phyloP scores from a whole-genome alignment of 2,329 filamentous ascomycete genomes.

The Fusarium mundagurra region DNA sequence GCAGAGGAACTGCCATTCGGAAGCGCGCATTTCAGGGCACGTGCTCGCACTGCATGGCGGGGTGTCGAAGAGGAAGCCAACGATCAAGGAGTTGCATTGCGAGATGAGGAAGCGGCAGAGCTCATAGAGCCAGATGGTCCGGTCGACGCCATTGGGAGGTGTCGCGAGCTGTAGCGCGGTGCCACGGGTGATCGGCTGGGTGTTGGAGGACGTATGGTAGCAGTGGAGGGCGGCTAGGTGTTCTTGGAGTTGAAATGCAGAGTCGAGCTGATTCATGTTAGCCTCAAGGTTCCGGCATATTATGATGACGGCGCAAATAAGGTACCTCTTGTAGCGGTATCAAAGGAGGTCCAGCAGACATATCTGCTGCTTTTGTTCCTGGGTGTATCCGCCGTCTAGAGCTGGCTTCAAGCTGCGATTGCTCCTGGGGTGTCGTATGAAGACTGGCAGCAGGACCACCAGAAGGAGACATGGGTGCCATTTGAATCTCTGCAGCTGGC shows the following conservation, averaged over 20 bases:
- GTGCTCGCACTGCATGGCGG: slow-evolving; percentile 89
- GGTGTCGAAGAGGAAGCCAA: slow-evolving; percentile 90
- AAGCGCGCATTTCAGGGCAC: slow-evolving; percentile 97
- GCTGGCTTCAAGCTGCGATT: slow-evolving; percentile 74
- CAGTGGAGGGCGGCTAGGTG: slow-evolving; percentile 94
- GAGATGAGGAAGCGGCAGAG: slow-evolving; percentile 95
- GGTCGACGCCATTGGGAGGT: slow-evolving; percentile 83
- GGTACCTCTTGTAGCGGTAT: slow-evolving; percentile 83
- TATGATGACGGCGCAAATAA: slow-evolving; percentile 24
- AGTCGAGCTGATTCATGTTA: slow-evolving; percentile 77
- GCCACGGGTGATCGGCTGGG: slow-evolving; percentile 77
- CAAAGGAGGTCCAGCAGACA: slow-evolving; percentile 90
- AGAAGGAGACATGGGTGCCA: slow-evolving; percentile 80
- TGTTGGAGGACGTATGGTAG: slow-evolving; percentile 75
- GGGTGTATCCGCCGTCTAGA: slow-evolving; percentile 88
- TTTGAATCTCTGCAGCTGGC: slow-evolving; percentile 93
- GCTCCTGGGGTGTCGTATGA: slow-evolving; percentile 70
- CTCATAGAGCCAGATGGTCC: slow-evolving; percentile 95
- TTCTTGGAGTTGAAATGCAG: slow-evolving; percentile 96
- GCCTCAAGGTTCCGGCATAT: background rate
- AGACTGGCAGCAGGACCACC: slow-evolving; percentile 63
- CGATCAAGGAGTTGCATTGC: slow-evolving; percentile 91
- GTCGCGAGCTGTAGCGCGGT: slow-evolving; percentile 80
- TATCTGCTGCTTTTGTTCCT: slow-evolving; percentile 90
- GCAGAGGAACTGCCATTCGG: slow-evolving; percentile 98